Evolutionary conservation across 73 alveolate species (phyloP).

Genomic region (Tetrahymena elliotti): DNA sequence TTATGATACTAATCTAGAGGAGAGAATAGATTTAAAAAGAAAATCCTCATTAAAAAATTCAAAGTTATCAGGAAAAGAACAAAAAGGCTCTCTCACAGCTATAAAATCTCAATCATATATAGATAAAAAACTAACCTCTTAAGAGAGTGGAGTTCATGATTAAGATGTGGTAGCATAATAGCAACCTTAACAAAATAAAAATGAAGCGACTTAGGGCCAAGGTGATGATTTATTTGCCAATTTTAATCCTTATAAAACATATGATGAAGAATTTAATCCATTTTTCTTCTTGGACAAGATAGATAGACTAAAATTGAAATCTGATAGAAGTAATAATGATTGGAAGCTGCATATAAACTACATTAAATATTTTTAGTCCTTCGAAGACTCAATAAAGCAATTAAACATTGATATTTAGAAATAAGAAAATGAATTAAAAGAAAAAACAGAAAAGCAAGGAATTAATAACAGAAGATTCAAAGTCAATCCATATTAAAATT

Average conservation of each 20-base stretch:
- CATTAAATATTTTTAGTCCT: conserved; percentile 18
- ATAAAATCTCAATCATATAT: background rate
- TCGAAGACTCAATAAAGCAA: conserved; percentile 11
- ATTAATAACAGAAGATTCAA: conserved; percentile 27
- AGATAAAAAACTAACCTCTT: background rate
- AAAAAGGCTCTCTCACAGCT: background rate
- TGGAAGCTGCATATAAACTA: conserved; percentile 27
- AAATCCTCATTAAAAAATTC: background rate
- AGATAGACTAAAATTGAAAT: conserved; percentile 1
- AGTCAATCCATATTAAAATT: conserved; percentile 8
- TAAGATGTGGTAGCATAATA: background rate
- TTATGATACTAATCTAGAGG: conserved; percentile 20
- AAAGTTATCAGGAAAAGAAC: background rate
- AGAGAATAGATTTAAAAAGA: conserved; percentile 19
- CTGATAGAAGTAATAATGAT: conserved; percentile 17
- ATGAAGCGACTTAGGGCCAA: background rate
- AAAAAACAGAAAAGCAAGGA: conserved; percentile 35
- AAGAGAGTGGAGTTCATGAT: background rate
- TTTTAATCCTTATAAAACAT: background rate
- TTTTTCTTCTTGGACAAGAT: conserved; percentile 16
- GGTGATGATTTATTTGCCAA: background rate
- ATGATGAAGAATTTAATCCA: conserved; percentile 36
- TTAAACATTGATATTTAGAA: conserved; percentile 12
- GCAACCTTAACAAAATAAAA: background rate
- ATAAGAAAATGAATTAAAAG: conserved; percentile 24